A percentile compares a stretch with the other conserved stretches of the same genome.
Evolutionary conservation across 805 yeast species (phyloP).

Genomic region (Spathaspora girioi): DNA sequence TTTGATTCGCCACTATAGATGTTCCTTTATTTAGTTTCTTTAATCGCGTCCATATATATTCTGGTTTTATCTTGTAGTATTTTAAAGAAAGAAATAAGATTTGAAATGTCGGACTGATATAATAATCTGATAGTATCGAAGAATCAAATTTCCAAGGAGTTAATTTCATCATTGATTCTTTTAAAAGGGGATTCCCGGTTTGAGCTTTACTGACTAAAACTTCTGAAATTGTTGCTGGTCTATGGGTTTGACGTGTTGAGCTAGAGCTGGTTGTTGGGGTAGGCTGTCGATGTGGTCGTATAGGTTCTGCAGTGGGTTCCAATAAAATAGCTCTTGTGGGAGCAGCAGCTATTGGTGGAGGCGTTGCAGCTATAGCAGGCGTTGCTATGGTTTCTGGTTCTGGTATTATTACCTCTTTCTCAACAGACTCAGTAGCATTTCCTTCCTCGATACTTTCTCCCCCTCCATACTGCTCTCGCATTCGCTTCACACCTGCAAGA

Average conservation of each 20-base stretch:
- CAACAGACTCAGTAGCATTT: background rate
- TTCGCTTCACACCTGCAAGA: slow-evolving; percentile 61
- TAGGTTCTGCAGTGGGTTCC: slow-evolving; percentile 11
- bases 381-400: background rate
- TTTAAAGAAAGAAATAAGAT: slow-evolving; percentile 63
- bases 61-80: slow-evolving; percentile 75
- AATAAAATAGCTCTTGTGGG: background rate
- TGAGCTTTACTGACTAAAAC: slow-evolving; percentile 63
- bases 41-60: slow-evolving; percentile 58
- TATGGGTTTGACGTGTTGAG: background rate
- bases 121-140: slow-evolving; percentile 56
- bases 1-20: slow-evolving; percentile 17
- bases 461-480: slow-evolving; percentile 44
- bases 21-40: slow-evolving; percentile 39
- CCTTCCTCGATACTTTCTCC: slow-evolving; percentile 1
- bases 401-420: background rate
- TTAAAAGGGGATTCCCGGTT: slow-evolving; percentile 67
- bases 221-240: slow-evolving; percentile 3
- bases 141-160: slow-evolving; percentile 54
- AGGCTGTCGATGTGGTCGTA: slow-evolving; percentile 4
- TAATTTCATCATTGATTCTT: slow-evolving; percentile 44
- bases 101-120: slow-evolving; percentile 52
- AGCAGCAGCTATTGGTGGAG: background rate
- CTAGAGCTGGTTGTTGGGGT: background rate
- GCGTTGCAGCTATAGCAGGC: background rate